These are phyloP conservation scores for Botrytis deweyae DNA, from an alignment of 2,329 filamentous ascomycete species.

Conservation along the genomic window DNA sequence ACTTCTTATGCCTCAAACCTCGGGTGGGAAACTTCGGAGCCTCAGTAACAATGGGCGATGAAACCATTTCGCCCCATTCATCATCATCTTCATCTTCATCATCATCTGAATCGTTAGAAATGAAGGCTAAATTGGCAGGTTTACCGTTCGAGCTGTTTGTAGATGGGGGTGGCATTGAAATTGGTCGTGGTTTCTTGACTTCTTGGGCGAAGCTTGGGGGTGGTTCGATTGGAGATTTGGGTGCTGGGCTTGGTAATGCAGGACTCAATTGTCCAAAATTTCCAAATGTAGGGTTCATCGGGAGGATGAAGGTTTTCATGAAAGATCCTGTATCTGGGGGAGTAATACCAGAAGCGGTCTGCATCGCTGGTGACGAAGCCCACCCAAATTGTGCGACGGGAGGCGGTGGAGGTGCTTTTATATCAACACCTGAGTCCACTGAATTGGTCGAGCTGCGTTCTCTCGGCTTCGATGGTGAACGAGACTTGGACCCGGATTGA, in stretches of 20 bases:
- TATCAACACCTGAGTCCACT: constrained; percentile 15
- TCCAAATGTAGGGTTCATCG: background rate
- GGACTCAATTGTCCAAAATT: background rate
- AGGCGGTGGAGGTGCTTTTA: constrained; percentile 16
- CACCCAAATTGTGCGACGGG: constrained; percentile 33
- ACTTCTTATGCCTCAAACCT: constrained; percentile 29
- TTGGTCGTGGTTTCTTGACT: constrained; percentile 4
- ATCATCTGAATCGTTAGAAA: constrained; percentile 1
- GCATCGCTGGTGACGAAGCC: constrained; percentile 21
- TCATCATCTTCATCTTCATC: constrained; percentile 32
- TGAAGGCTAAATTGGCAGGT: background rate
- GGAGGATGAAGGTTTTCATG: background rate
- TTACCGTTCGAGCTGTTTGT: background rate
- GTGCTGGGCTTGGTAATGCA: background rate
- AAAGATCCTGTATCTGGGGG: background rate
- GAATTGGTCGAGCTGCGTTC: constrained; percentile 30
- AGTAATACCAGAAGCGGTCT: background rate
- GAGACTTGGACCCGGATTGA: constrained; percentile 28
- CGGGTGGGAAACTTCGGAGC: constrained; percentile 21
- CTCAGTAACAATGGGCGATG: constrained; percentile 35
- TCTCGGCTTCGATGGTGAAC: constrained; percentile 28
- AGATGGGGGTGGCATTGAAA: constrained; percentile 14
- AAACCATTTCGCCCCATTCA: constrained; percentile 44
- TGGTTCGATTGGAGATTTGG: background rate
- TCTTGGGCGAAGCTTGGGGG: constrained; percentile 9